Evolutionary conservation across 208 protist genomes (phyloP), one percentile per base, ranked within the genome.

Genomic region (Crithidia bombi): DNA sequence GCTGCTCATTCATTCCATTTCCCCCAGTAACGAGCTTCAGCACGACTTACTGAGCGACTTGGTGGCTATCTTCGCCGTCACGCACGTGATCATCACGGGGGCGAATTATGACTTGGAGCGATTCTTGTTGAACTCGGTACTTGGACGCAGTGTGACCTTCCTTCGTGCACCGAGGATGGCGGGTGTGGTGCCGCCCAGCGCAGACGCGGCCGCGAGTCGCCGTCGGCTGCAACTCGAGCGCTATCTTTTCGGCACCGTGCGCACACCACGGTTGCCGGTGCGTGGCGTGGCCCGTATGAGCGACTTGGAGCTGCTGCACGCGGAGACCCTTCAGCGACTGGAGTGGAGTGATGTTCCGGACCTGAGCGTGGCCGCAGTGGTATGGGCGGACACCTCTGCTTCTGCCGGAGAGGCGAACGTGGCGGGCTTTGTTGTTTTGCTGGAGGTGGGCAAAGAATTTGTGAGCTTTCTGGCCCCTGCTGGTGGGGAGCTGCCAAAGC

Each of bases 1-100:
- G 4, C 36, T 91, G 4, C 79, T 96, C 39, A 82, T 96, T 15
- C 87, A 94, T 67, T 89, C 89, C 7, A 86, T 96, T 81, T 83
- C 83, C 0, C 92, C 83, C 70, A 82, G 70, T 15, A 87, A 74
- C 10, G 83, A 83, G 10, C 63, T 93, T 23, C 79, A 83, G 14
- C 75, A 70, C 10, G 83, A 89, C 56, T 59, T 93, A 38, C 75
- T 94, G 38, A 81, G 83, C 30, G 84, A 96, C 57, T 47, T 94
- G 7, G 50, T 91, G 23, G 79, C 83, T 38, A 82, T 96, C 47
- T 96, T 96, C 61, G 50, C 76, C 25, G 83, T 91, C 26, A 93
- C 88, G 3, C 86, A 96, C 78, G 72, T 96, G 26, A 74, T 96
- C 49, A 62, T 96, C 19, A 83, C 82, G 14, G 88, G 87, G 0